Base-by-base conservation (phyloP, 176 grass and related monocot genomes). In the Calamus simplicifolius region DNA sequence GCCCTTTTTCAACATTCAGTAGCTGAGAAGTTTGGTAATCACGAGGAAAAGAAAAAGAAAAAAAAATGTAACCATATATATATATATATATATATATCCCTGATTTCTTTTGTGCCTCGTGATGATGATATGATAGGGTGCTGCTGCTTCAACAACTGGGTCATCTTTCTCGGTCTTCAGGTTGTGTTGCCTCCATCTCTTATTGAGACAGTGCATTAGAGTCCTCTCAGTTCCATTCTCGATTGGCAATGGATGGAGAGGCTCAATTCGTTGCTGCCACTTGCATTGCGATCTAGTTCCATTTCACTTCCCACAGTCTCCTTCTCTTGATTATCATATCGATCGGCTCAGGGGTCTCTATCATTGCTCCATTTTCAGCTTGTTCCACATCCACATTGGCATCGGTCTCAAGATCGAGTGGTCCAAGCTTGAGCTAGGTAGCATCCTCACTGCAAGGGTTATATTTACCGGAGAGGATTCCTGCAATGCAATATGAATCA, bases 401-500 rank as follows among this genome's bases (percentile, higher is more conserved):
- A 85, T 72, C 54, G 73, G 43, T 78, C 26, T 75, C 57, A 19
- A 21, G 58, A 16, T n/a, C n/a, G 25, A 52, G 51, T 69, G 79
- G 64, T 85, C 82, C 79, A 73, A 73, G 67, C 82, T 82, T 59
- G 87, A n/a, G n/a, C n/a, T n/a, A 85, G 51, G 75, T 75, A 51
- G 78, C 84, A 71, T 79, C 87, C 62, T 82, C 75, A 73, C 69
- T 79, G 26, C 63, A 79, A 79, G 27, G 50, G 58, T 76, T n/a
- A n/a, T 79, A 67, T 79, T 70, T 58, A 29, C 49, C 55, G 55
- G 63, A 17, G 76, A 77, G 51, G 52, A 76, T 67, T 74, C 79
- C 87, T 90, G 64, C 27, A 15, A 55, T 30, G 23, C 1, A 50
- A 77, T 57, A 8, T 49, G 58, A 52, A 54, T 43, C 35, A n/a